Percentiles rank a stretch among this genome's conserved stretches.
These are phyloP conservation scores for Globisporangium megalacanthum DNA, from an alignment of 352 stramenopile species.

Conservation along the genomic window DNA sequence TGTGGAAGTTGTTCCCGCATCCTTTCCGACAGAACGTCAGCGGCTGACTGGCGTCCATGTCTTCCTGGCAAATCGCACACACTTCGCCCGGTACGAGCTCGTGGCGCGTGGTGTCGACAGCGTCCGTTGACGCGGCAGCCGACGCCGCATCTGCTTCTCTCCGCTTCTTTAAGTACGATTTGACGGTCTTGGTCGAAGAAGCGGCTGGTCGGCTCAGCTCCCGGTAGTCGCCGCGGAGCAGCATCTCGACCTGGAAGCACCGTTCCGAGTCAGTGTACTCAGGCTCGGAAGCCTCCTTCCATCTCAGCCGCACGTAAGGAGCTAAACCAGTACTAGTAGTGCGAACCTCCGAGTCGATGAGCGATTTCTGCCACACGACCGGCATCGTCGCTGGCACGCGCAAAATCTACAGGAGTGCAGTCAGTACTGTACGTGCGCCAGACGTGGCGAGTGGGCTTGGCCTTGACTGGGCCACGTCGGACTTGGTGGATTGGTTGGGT, in stretches of 20 bases:
- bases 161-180: slow-evolving; percentile 38
- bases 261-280: too few relatives aligned
- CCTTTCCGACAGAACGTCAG: slow-evolving; percentile 77
- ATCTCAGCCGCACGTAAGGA: too few relatives aligned
- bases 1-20: slow-evolving; percentile 74
- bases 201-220: slow-evolving; percentile 22
- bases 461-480: too few relatives aligned
- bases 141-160: slow-evolving; percentile 13
- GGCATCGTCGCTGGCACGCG: slow-evolving; percentile 59
- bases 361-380: slow-evolving; percentile 81
- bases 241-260: slow-evolving; percentile 41
- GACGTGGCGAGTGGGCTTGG: too few relatives aligned
- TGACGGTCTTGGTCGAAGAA: slow-evolving; percentile 10
- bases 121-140: slow-evolving; percentile 13
- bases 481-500: too few relatives aligned
- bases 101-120: slow-evolving; percentile 36
- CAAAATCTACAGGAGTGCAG: slow-evolving; percentile 30
- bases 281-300: too few relatives aligned
- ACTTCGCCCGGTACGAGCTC: slow-evolving; percentile 70
- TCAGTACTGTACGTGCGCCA: too few relatives aligned
- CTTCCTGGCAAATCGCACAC: slow-evolving; percentile 81
- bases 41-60: slow-evolving; percentile 54
- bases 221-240: slow-evolving; percentile 58
- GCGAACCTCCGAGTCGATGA: slow-evolving; percentile 76
- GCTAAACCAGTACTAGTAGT: too few relatives aligned